Conservation (phyloP, 2,329 filamentous ascomycete species). For the Fusarium liriodendri region DNA sequence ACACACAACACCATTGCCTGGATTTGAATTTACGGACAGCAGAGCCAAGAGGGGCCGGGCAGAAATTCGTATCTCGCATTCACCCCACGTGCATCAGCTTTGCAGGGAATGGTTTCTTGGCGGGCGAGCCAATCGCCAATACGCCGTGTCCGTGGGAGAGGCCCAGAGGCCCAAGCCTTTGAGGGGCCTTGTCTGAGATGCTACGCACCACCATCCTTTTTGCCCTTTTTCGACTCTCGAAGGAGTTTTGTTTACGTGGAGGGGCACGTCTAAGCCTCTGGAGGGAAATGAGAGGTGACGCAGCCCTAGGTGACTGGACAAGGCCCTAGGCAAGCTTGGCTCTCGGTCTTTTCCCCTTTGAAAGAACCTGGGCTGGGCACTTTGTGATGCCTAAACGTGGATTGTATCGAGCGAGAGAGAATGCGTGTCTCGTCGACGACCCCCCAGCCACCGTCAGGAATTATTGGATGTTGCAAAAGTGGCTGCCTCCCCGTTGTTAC, state of each 20-base stretch:
- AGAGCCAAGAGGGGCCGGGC: background rate
- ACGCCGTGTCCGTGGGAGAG: background rate
- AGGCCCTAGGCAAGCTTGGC: background rate
- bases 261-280: conserved; percentile 25
- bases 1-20: background rate
- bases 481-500: background rate
- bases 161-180: background rate
- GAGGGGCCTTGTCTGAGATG: background rate
- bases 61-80: conserved; percentile 44
- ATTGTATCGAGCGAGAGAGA: background rate
- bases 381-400: background rate
- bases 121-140: conserved; percentile 16
- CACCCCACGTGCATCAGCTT: conserved; percentile 26
- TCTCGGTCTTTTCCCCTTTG: background rate
- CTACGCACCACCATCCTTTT: background rate
- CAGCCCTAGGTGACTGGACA: background rate
- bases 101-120: background rate
- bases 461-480: background rate
- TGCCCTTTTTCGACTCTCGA: background rate
- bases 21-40: background rate
- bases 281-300: conserved; percentile 24
- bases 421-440: background rate
- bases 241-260: conserved; percentile 26
- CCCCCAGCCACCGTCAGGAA: conserved; percentile 2
- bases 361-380: background rate